These are phyloP conservation scores for Triangularia setosa DNA, from an alignment of 2,329 filamentous ascomycete genomes.

Conservation along the genomic window DNA sequence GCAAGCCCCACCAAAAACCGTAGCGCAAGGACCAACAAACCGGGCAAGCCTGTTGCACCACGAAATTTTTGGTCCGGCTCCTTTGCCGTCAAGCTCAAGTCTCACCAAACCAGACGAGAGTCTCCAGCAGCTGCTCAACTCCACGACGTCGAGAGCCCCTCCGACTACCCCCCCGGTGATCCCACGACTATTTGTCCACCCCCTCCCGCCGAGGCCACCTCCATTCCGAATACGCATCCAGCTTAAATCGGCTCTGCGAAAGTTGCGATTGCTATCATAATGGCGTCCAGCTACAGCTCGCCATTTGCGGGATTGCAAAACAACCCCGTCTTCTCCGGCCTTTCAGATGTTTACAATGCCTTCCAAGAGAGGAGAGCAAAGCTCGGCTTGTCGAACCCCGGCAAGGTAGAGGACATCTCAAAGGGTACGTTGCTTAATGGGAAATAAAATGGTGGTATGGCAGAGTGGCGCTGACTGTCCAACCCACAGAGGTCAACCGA, in stretches of 20 bases:
- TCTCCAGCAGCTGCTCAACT: constrained; percentile 9
- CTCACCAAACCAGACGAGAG: constrained; percentile 7
- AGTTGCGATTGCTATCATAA: constrained; percentile 33
- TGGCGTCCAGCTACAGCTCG: constrained; percentile 47
- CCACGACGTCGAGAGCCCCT: not conserved
- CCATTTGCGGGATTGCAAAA: constrained; percentile 64
- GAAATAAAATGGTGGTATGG: not conserved
- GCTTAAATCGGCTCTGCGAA: not conserved
- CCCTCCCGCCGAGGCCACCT: not conserved
- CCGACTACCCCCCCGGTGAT: not conserved
- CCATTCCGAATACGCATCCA: not conserved
- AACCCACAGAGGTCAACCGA: constrained; percentile 71
- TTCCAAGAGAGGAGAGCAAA: constrained; percentile 84
- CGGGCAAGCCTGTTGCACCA: constrained; percentile 12
- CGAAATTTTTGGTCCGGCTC: constrained; percentile 30
- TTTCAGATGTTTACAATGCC: constrained; percentile 73
- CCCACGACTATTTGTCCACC: not conserved
- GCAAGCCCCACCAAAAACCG: constrained; percentile 6
- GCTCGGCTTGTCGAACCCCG: constrained; percentile 86
- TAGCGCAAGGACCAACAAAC: constrained; percentile 21
- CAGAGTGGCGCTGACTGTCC: constrained; percentile 12
- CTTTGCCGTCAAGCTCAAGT: constrained; percentile 17
- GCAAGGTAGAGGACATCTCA: constrained; percentile 78
- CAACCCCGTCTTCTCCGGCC: constrained; percentile 66
- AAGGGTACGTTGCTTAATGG: constrained; percentile 39